These are phyloP conservation scores for Colletotrichum cordylinicola DNA, from an alignment of 2,329 filamentous ascomycete species.

Conservation along the genomic window DNA sequence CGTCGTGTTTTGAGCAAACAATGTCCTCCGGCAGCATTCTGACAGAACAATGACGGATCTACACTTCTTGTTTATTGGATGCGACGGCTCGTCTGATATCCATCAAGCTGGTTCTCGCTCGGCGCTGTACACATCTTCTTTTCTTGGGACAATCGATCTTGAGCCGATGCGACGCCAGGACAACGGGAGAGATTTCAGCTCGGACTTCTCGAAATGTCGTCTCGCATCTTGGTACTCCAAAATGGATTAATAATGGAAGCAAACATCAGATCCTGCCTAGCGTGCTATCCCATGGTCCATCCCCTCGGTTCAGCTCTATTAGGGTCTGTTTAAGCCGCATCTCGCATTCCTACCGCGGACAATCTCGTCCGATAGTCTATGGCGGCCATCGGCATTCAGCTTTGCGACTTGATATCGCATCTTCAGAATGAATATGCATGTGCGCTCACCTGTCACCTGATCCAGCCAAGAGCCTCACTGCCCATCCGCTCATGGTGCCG, in stretches of 20 bases:
- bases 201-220: not conserved
- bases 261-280: not conserved
- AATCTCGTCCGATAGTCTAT: conserved; percentile 7
- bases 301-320: conserved; percentile 4
- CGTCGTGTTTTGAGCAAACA: not conserved
- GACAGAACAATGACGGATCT: conserved; percentile 13
- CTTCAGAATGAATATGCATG: not conserved
- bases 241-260: not conserved
- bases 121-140: not conserved
- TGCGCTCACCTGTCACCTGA: not conserved
- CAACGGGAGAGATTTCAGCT: not conserved
- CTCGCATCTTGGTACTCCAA: not conserved
- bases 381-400: not conserved
- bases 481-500: not conserved
- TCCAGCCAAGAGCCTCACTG: not conserved
- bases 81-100: not conserved
- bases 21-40: not conserved
- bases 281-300: not conserved
- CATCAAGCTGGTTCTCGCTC: not conserved
- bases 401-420: not conserved
- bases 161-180: not conserved
- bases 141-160: not conserved
- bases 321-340: conserved; percentile 8
- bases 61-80: not conserved
- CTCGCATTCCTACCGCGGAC: not conserved